Evolutionary conservation across 257 asterid species (phyloP).

Genomic region (Oldenlandia corymbosa): DNA sequence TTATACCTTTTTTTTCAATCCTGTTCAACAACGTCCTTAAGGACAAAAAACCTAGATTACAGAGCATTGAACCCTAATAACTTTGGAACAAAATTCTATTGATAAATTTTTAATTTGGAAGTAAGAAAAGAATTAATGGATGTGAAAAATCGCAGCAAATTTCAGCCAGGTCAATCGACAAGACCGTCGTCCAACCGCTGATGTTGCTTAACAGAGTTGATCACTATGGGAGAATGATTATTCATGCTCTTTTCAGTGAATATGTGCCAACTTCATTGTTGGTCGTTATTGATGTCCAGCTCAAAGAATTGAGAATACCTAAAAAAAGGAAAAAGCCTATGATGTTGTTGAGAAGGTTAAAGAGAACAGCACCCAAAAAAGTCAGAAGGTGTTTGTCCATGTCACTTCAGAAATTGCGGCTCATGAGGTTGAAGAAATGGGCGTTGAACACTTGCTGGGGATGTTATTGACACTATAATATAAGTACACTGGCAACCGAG

Average conservation of each 20-base stretch:
- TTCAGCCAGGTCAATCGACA: constrained; percentile 70
- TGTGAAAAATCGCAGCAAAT: constrained; percentile 87
- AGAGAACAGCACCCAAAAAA: constrained; percentile 95
- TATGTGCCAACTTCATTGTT: constrained; percentile 81
- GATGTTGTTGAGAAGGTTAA: constrained; percentile 95
- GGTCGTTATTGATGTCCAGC: constrained; percentile 89
- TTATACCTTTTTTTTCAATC: too few species aligned
- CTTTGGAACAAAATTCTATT: too few species aligned
- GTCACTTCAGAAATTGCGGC: constrained; percentile 97
- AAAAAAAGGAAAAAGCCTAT: constrained; percentile 93
- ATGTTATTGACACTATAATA: constrained; percentile 90
- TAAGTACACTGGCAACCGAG: constrained; percentile 97
- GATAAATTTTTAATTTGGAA: not conserved
- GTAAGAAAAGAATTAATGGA: constrained; percentile 44
- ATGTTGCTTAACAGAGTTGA: constrained; percentile 90
- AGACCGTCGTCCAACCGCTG: constrained; percentile 90
- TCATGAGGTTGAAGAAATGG: constrained; percentile 97
- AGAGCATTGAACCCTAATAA: not conserved
- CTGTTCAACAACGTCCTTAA: too few species aligned
- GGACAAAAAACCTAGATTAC: too few species aligned
- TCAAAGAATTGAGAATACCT: constrained; percentile 86
- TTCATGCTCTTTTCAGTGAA: constrained; percentile 72
- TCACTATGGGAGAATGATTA: constrained; percentile 77
- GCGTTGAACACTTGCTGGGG: constrained; percentile 95
- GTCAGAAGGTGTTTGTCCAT: constrained; percentile 95